Base-by-base conservation (phyloP, 495 filamentous ascomycete species). In the Xylaria intraflava region DNA sequence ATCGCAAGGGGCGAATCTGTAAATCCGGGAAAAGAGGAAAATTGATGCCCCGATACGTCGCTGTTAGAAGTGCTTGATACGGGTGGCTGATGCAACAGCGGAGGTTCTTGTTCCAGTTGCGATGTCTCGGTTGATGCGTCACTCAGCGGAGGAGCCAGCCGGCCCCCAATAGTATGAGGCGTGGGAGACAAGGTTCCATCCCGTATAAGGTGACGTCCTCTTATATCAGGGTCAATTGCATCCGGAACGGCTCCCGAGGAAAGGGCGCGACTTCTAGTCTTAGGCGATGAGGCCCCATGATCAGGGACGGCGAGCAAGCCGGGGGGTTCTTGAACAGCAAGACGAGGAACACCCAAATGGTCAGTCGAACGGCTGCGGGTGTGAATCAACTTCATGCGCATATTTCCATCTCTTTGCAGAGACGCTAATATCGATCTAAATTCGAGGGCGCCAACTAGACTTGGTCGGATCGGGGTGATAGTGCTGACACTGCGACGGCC, bases 401-500 rank as follows among this genome's bases (percentile, higher is more conserved):
- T 79, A 55, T 87, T 92, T 59, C 86, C 80, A 27, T 84, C 85
- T 59, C 83, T 89, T 58, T 93, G 82, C 43, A 97, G 69, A 3
- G 88, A 87, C 6, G 85, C 84, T 43, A 99, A 74, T 11, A 96
- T 86, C 2, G 91, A 89, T 54, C 89, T 82, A 61, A 99, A 99
- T 68, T 99, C 94, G 48, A 99, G 71, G 4, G 86, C 94, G 41
- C 94, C 94, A 6, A 97, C 87, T 19, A 99, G 70, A 72, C 91
- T 96, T 5, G 94, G 90, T 27, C 94, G 79, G 53, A 97, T 96
- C 1, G 89, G 85, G 41, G 81, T 86, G 53, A 89, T 73, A 24
- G 90, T 69, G 40, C 73, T 88, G 62, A 83, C 87, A 55, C 84
- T 86, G 43, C 90, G 78, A 44, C 78, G 73, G 48, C 79, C 81